Base-by-base conservation (phyloP, 768 basidiomycete species). In the Xerocomus potaroensis region DNA sequence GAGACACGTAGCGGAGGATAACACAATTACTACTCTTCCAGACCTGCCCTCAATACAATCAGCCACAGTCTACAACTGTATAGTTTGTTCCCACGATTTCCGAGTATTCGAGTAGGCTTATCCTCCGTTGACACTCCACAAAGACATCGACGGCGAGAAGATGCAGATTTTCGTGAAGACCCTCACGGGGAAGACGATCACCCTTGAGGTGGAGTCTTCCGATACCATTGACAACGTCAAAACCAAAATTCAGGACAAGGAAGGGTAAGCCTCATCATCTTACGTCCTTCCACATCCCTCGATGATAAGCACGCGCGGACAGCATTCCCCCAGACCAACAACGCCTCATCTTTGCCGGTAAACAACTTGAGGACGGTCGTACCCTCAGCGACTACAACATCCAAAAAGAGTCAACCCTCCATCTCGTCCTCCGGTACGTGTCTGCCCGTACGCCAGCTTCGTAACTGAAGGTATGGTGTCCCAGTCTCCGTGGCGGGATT, bases 291-390 rank as follows among this genome's bases (percentile, higher is more conserved):
- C 6, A 3, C 8, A 16, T 15, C 23, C n/a, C 27, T 21, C 18
- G 18, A 30, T 19, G 18, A 29, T 30, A 38, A 30, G 12, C 3
- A 21, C 7, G 16, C 12, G 15, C 29, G 24, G 69, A 92, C 35
- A 62, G 59, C 11, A 61, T 61, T 5, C 59, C 59, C 5, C 59
- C 59, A 0, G 59, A 61, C 36, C 59, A 61, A 48, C 59, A 61
- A 10, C 59, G 59, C 29, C 57, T 61, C 18, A 61, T 61, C 8
- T 61, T 97, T 57, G 95, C 95, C 49, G 95, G 95, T 44, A 98
- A 98, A 80, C 95, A 97, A 71, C 83, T 97, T 49, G 95, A 98
- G 72, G 95, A 98, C 69, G 95, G 95, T 38, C 88, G 95, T 59
- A 97, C 94, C 7, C 76, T 97, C 35, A 87, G 80, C 57, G 95